phyloP scores from a whole-genome alignment of 495 filamentous ascomycete species.

The Neurospora sp. region DNA sequence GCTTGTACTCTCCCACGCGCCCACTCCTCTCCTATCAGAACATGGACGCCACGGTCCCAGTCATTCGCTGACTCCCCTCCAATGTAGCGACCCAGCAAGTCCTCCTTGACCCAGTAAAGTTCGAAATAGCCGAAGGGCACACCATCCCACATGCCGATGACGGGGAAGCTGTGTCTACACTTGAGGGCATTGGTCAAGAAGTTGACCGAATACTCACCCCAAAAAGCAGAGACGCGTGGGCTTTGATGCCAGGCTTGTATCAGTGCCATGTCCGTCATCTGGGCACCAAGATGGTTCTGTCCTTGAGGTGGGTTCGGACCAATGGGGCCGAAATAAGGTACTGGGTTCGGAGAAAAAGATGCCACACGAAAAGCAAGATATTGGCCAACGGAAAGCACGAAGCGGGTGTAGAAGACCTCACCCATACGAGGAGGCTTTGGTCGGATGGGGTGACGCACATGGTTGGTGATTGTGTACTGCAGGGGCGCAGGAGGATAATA shows the following conservation, averaged over 20 bases:
- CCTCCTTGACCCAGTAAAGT: conserved; percentile 98
- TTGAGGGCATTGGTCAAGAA: conserved; percentile 59
- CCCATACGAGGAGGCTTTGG: conserved; percentile 83
- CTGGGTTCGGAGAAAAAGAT: conserved; percentile 43
- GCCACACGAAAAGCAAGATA: conserved; percentile 85
- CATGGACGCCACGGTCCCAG: conserved; percentile 83
- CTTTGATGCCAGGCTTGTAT: conserved; percentile 86
- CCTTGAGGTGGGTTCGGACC: conserved; percentile 24
- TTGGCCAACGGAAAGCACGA: conserved; percentile 69
- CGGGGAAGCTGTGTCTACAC: conserved; percentile 71
- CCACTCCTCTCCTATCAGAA: conserved; percentile 86
- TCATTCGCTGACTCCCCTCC: conserved; percentile 50
- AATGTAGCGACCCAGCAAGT: conserved; percentile 58
- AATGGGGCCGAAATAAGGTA: conserved; percentile 44
- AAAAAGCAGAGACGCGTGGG: conserved; percentile 71
- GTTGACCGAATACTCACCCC: conserved; percentile 60
- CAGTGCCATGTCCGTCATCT: conserved; percentile 57
- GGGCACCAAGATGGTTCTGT: conserved; percentile 12
- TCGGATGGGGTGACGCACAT: conserved; percentile 75
- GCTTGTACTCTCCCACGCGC: conserved; percentile 69
- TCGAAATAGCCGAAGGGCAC: conserved; percentile 97
- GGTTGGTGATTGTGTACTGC: conserved; percentile 70
- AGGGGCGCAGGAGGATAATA: conserved; percentile 79
- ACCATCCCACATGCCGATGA: conserved; percentile 88
- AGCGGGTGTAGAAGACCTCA: conserved; percentile 82